Base-by-base conservation (phyloP, 2,329 filamentous ascomycete species). In the Aureobasidium leucospermi region DNA sequence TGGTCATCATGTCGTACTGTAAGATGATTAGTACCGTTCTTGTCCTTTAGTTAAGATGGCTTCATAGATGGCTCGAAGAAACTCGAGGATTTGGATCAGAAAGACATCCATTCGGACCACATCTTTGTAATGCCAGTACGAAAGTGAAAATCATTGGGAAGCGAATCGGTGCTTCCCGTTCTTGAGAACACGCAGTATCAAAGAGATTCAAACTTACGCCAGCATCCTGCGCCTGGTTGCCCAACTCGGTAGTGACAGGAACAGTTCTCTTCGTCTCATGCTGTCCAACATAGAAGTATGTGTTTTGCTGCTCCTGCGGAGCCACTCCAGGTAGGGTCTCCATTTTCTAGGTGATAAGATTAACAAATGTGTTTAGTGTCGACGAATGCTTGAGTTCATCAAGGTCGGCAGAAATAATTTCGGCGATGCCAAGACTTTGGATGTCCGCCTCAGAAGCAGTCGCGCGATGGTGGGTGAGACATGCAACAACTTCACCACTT, bases 1-100 rank as follows among this genome's bases (percentile, higher is more conserved):
- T 85, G 4, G 89, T 92, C 64, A 89, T 81, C 77, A 91, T 89
- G 69, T 86, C 84, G 76, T 93, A 90, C 88, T 92, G 65, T 9
- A 10, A 28, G 9, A 6, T 38, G 0, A n/a, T 49, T 23, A 49
- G 47, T n/a, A 23, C 23, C 23, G 3, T 23, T 23, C 23, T 23
- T 3, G 23, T 2, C 2, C 23, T 23, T 23, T 23, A 2, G 1
- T 23, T 23, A 0, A 23, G 23, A 23, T 23, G 23, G 23, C 23
- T 23, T 23, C 2, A 2, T 23, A 2, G 23, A 23, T 23, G 23
- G 23, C 23, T 23, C 23, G 23, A 23, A 23, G 23, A 23, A 23
- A 23, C 23, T 23, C 23, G 23, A 23, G 23, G 2, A 23, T 23
- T 23, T 23, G 23, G 23, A 23, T 23, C 2, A 23, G 23, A 23